Evolutionary conservation across 495 filamentous ascomycete genomes (phyloP).

Genomic region (Neurospora sp.): DNA sequence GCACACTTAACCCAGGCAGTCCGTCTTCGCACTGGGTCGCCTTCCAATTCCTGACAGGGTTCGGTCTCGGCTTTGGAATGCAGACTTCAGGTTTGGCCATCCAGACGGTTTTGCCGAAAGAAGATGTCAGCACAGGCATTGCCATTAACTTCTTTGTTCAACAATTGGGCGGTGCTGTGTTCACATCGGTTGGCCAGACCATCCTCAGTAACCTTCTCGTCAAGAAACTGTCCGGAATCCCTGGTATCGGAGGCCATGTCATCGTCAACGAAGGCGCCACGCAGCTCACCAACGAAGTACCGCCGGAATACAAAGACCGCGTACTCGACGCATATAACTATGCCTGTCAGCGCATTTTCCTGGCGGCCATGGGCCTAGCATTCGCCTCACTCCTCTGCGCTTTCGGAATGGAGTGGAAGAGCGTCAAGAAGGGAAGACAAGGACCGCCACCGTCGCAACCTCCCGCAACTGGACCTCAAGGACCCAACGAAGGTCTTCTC

Average conservation of each 20-base stretch:
- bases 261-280: slow-evolving; percentile 52
- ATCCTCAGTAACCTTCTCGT: slow-evolving; percentile 53
- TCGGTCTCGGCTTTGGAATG: slow-evolving; percentile 64
- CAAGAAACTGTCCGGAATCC: slow-evolving; percentile 32
- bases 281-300: slow-evolving; percentile 35
- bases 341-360: slow-evolving; percentile 44
- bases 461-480: slow-evolving; percentile 10
- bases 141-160: slow-evolving; percentile 58
- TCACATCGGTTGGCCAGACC: slow-evolving; percentile 53
- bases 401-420: slow-evolving; percentile 52
- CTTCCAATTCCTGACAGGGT: slow-evolving; percentile 61
- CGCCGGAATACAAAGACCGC: slow-evolving; percentile 25
- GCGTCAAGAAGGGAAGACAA: slow-evolving; percentile 38
- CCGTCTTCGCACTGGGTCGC: slow-evolving; percentile 54
- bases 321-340: slow-evolving; percentile 49
- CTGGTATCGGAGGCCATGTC: slow-evolving; percentile 32
- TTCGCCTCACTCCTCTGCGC: slow-evolving; percentile 41
- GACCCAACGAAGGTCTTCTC: neutral
- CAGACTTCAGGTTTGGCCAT: slow-evolving; percentile 56
- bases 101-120: slow-evolving; percentile 47
- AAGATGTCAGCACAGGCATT: slow-evolving; percentile 52
- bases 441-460: slow-evolving; percentile 3
- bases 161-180: slow-evolving; percentile 56
- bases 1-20: slow-evolving; percentile 49
- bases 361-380: slow-evolving; percentile 42